Evolutionary conservation across 495 filamentous ascomycete genomes (phyloP), one percentile per base, ranked within the genome.

Genomic region (Hypoxylon crocopeplum): DNA sequence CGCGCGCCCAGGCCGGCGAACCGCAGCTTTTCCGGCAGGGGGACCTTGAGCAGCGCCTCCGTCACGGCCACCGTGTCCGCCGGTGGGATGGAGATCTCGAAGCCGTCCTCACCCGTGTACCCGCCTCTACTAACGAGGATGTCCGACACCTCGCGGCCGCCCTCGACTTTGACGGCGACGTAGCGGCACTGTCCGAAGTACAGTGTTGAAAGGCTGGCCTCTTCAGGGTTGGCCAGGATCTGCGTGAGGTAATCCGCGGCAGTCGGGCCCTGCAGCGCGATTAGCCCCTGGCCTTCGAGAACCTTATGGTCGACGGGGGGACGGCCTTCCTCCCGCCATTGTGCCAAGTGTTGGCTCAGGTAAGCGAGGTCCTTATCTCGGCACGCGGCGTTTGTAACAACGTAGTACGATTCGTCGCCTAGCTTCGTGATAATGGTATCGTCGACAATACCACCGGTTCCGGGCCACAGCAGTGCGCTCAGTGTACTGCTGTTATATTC

Each of bases 81-180:
- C 3, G 78, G 77, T 0, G 87, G 85, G 56, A 97, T 87, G 25
- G 89, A 92, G 66, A 98, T 92, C 78, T 98, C 94, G 75, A 98
- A 98, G 20, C 94, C 94, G 70, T 98, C 94, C 76, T 98, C 94
- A 49, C 94, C 94, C 0, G 94, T 98, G 76, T 98, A 98, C 1
- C 94, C 94, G 8, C 88, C 93, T 34, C 94, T 82, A 59, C 89
- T 92, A 62, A 96, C 84, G 15, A 95, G 81, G 27, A 97, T 75
- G 0, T 80, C 79, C n/a, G 76, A 67, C 11, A 81, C 74, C 24
- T 72, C 71, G 51, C 75, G 75, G 19, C 32, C 46, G 21, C 76
- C 61, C 17, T 70, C 71, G 22, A 84, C 66, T 19, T 75, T 80
- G 16, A 89, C 72, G 56, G 77, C 73, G 13, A 86, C 72, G 52